Evolutionary conservation across 2,329 filamentous ascomycete genomes (phyloP).

Genomic region (Dothistroma septosporum): DNA sequence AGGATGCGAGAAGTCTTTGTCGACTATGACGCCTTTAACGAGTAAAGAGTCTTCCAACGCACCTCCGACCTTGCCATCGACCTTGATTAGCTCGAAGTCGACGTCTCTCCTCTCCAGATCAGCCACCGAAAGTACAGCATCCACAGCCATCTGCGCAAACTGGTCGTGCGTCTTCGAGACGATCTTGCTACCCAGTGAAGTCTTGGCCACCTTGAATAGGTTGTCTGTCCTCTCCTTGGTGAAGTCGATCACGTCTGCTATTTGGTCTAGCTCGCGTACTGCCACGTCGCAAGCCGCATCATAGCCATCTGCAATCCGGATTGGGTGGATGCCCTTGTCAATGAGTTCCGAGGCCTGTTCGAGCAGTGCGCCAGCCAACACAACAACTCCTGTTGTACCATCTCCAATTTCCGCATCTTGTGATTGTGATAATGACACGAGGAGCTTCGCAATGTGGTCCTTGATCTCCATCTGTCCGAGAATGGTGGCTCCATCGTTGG

Average conservation of each 20-base stretch:
- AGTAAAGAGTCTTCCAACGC: conserved; percentile 87
- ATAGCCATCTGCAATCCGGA: conserved; percentile 96
- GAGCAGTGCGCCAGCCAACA: conserved; percentile 86
- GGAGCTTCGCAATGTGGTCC: conserved; percentile 94
- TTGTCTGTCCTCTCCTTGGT: conserved; percentile 74
- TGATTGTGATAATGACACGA: conserved; percentile 96
- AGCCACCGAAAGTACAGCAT: conserved; percentile 92
- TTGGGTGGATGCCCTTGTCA: conserved; percentile 99
- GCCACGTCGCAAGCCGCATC: conserved; percentile 97
- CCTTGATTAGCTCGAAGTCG: conserved; percentile 98
- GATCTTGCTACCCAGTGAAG: conserved; percentile 96
- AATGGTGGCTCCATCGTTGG: conserved; percentile 97
- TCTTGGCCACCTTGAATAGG: conserved; percentile 90
- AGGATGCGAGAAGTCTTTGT: conserved; percentile 99
- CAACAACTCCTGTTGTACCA: conserved; percentile 95
- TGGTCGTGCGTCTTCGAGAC: conserved; percentile 98
- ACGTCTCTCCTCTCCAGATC: conserved; percentile 95
- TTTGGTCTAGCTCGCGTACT: conserved; percentile 83
- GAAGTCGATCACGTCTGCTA: conserved; percentile 89
- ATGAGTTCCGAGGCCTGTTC: conserved; percentile 97
- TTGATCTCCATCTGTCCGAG: conserved; percentile 96
- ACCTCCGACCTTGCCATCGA: conserved; percentile 96
- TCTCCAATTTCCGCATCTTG: conserved; percentile 99
- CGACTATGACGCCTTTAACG: conserved; percentile 95
- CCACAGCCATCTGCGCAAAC: conserved; percentile 94